Evolutionary conservation across 139 green algal species (phyloP).

Genomic region (Astrephomene gubernaculifera): DNA sequence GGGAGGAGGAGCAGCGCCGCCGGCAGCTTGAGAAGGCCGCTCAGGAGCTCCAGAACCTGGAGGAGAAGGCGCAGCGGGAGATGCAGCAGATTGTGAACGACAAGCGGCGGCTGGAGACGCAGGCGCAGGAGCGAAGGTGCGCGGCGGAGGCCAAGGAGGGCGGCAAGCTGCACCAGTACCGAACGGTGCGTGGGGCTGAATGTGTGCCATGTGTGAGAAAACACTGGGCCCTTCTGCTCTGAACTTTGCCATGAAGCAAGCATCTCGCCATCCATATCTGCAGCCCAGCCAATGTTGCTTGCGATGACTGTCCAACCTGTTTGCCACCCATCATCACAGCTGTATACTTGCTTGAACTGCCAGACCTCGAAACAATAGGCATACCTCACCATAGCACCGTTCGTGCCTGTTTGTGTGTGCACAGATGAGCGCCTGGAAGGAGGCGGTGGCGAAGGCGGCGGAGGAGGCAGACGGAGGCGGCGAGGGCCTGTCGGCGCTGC

Average conservation of each 20-base stretch:
- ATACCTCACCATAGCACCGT: no score
- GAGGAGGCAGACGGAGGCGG: neutral
- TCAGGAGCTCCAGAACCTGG: neutral
- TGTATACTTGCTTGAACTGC: no score
- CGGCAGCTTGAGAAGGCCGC: neutral
- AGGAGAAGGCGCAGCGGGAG: neutral
- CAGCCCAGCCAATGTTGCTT: no score
- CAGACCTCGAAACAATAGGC: no score
- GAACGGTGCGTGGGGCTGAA: constrained; percentile 8
- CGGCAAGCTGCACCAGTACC: neutral
- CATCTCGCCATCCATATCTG: no score
- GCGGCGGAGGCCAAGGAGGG: neutral
- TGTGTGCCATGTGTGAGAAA: no score
- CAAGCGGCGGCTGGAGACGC: neutral
- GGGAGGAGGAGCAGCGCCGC: neutral
- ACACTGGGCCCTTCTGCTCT: no score
- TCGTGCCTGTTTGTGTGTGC: no score
- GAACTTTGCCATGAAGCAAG: no score
- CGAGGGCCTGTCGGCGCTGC: neutral
- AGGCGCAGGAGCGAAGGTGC: neutral
- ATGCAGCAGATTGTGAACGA: constrained; percentile 43
- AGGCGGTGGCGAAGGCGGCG: constrained; percentile 5
- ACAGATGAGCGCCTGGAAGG: constrained; percentile 32
- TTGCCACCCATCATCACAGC: no score
- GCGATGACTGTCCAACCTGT: no score